Evolutionary conservation across 2,329 filamentous ascomycete genomes (phyloP), one percentile per base, ranked within the genome.

Genomic region (Aspergillus thermomutatus): DNA sequence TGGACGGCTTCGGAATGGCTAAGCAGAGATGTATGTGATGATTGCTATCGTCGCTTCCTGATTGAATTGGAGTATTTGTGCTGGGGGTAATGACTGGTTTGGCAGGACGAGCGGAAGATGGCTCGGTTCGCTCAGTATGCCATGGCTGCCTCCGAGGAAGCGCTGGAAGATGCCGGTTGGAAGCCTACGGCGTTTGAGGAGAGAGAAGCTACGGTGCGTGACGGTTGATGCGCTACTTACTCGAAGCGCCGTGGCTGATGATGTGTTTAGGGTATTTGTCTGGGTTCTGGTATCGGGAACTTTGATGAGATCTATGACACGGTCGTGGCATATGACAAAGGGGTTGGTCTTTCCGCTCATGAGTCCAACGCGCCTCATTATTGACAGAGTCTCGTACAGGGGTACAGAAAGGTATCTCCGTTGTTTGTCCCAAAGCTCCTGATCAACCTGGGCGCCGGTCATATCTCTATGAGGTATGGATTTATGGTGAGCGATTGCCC

Each of bases 211-310:
- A 96, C 92, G 0, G 83, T 85, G 74, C 52, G 74, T 60, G 27
- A 48, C 45, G 37, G 17, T 37, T 49, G 4, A 47, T 46, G 21
- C 4, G 11, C 14, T 19, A 25, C 19, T 23, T 26, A 23, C 4
- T 48, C 25, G n/a, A 46, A 27, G 17, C 21, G 56, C 37, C 1
- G 19, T n/a, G 46, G 21, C 11, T 46, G 58, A 68, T 40, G 61
- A 46, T 60, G 14, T n/a, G 6, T 11, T 46, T 57, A 85, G 83
- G 94, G 94, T 0, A 90, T 99, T 1, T 96, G 93, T 68, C 81
- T 99, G 43, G 94, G 94, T 2, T 97, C 93, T 63, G 94, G 94
- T 1, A 97, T 99, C 66, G 94, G 94, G 17, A 97, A 94, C 67
- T 82, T 99, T 41, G 89, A 96, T 43, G 92, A 96, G 66, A 86